Evolutionary conservation across 495 filamentous ascomycete species (phyloP), one percentile per base, ranked within the genome.

Genomic region (Penicillium diatomitis): DNA sequence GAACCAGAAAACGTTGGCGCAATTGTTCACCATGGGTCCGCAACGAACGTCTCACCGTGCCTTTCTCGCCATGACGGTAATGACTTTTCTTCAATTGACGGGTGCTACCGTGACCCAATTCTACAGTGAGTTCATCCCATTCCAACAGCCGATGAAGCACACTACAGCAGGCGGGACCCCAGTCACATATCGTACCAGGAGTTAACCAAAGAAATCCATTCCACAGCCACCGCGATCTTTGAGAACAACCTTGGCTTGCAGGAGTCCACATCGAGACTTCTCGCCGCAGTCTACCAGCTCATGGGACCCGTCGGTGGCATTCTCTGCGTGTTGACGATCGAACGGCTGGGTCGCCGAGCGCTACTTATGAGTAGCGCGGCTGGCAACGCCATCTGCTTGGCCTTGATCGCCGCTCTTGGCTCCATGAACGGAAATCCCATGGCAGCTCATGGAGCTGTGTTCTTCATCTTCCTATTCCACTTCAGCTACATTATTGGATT

Each of bases 381-480:
- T 7, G 73, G 72, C 31, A 76, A 75, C 61, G 56, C 56, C 6
- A 49, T 65, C 6, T 73, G 66, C 46, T 64, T 75, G 32, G 63
- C 67, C 8, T 46, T 74, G 3, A 60, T 73, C 6, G 72, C 72
- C 20, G 45, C 46, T 6, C 46, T 56, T 29, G 51, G 50, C 37
- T 57, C 53, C 20, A 46, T 52, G 31, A 5, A 34, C 4, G 38
- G 32, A 4, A 62, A 57, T 29, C 40, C 44, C 5, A 11, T 41
- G 11, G 52, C 58, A 12, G 46, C 51, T 5, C 50, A 49, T 31
- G 61, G 56, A 3, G 67, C 70, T 8, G 69, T 72, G 1, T 68
- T 70, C 32, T 80, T 78, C 48, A 59, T 78, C 6, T 78, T 77
- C 55, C 51, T 78, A 5, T 81, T 75, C 61, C 73, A 74, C 51